phyloP scores from a whole-genome alignment of 257 asterid genomes.

The Ilex asprella region DNA sequence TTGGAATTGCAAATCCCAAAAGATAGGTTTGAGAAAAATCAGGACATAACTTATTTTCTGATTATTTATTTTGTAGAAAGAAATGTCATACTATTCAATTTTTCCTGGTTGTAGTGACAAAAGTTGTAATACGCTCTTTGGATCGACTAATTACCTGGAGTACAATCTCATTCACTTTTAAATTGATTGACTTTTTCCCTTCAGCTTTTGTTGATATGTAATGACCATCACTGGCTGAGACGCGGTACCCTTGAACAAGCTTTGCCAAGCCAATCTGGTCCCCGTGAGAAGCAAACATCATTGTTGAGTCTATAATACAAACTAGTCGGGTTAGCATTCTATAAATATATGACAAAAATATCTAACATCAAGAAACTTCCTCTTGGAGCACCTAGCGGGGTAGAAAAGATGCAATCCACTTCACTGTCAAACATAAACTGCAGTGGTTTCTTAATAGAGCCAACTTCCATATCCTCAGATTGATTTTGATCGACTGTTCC shows the following conservation, averaged over 20 bases:
- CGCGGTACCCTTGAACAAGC: slow-evolving; percentile 77
- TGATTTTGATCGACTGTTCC: slow-evolving; percentile 37
- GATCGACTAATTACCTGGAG: slow-evolving; percentile 69
- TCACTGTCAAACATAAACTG: slow-evolving; percentile 86
- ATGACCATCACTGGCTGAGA: slow-evolving; percentile 80
- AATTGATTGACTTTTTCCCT: slow-evolving; percentile 76
- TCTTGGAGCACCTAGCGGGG: slow-evolving; percentile 73
- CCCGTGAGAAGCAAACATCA: slow-evolving; percentile 87
- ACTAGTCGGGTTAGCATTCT: slow-evolving; percentile 26
- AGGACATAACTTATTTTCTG: too few species aligned
- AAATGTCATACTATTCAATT: too few species aligned
- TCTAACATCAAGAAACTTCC: slow-evolving; percentile 15
- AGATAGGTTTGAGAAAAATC: too few species aligned
- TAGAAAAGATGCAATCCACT: slow-evolving; percentile 90
- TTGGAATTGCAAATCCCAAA: too few species aligned
- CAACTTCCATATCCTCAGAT: slow-evolving; percentile 46
- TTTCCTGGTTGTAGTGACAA: background rate
- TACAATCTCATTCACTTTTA: slow-evolving; percentile 80
- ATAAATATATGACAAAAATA: slow-evolving; percentile 14
- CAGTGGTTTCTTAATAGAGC: slow-evolving; percentile 78
- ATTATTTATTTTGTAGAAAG: too few species aligned
- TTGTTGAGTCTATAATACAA: slow-evolving; percentile 69
- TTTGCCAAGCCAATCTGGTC: slow-evolving; percentile 91
- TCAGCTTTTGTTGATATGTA: slow-evolving; percentile 87
- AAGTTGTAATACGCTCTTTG: slow-evolving; percentile 6